These are phyloP conservation scores for Leishmania arabica DNA, from an alignment of 208 protist genomes.

Conservation along the genomic window DNA sequence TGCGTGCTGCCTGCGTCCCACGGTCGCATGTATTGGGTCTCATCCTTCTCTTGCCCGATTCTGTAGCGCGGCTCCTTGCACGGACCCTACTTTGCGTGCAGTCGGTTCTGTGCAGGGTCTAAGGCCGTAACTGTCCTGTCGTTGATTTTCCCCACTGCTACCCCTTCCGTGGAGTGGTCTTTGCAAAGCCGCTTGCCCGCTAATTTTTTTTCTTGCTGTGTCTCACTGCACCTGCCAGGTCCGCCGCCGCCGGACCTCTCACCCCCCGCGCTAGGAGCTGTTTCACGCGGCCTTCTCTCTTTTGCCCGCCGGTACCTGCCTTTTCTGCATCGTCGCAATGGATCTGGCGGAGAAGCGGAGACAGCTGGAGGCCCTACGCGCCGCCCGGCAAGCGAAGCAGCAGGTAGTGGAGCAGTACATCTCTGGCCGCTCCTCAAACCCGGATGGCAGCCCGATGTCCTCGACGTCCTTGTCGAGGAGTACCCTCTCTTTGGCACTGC, in stretches of 20 bases:
- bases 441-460: not conserved
- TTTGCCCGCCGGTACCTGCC: no score
- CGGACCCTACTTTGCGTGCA: not conserved
- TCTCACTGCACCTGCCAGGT: not conserved
- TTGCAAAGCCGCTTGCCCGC: not conserved
- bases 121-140: not conserved
- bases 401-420: conserved; percentile 45
- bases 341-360: conserved; percentile 66
- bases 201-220: not conserved
- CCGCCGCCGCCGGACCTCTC: no score
- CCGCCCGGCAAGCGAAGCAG: conserved; percentile 61
- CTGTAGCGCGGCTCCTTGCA: not conserved
- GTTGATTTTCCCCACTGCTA: not conserved
- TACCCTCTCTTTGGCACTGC: not conserved
- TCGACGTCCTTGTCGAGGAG: not conserved
- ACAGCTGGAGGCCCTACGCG: conserved; percentile 61
- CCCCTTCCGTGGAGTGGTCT: not conserved
- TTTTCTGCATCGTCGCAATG: conserved; percentile 27
- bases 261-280: not conserved
- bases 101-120: not conserved
- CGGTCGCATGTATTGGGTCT: not conserved
- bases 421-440: conserved; percentile 8
- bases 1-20: not conserved
- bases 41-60: not conserved
- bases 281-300: no score